Conservation (phyloP, 805 yeast genomes). For the Metschnikowia hibisci region DNA sequence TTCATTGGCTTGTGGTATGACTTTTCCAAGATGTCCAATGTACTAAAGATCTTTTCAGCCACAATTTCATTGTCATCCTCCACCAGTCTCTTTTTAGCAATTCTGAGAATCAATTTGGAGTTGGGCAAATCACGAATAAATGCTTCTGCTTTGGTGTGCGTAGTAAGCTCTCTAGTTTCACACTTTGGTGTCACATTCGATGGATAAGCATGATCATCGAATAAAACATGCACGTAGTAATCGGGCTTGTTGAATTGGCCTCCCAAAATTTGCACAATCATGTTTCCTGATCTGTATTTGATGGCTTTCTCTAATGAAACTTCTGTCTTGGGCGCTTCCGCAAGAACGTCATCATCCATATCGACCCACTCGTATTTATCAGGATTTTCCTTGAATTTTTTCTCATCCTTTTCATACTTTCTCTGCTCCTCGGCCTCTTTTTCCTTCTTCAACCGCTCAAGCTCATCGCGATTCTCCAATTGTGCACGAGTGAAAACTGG, state of each 20-base stretch:
- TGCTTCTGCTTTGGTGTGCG: slow-evolving; percentile 50
- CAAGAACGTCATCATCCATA: slow-evolving; percentile 31
- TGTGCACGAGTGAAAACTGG: slow-evolving; percentile 63
- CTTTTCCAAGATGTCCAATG: slow-evolving; percentile 50
- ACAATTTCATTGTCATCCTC: slow-evolving; percentile 46
- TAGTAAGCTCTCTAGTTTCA: slow-evolving; percentile 40
- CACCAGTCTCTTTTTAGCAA: slow-evolving; percentile 50
- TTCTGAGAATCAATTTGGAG: slow-evolving; percentile 53
- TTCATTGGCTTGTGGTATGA: slow-evolving; percentile 45
- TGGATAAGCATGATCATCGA: slow-evolving; percentile 65
- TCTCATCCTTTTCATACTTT: slow-evolving; percentile 47
- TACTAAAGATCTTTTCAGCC: slow-evolving; percentile 46
- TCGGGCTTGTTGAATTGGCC: slow-evolving; percentile 50
- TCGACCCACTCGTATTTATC: slow-evolving; percentile 63
- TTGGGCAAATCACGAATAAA: slow-evolving; percentile 70
- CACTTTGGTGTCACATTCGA: slow-evolving; percentile 50
- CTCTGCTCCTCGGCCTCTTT: slow-evolving; percentile 31
- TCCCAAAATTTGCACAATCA: slow-evolving; percentile 49
- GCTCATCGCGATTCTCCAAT: slow-evolving; percentile 42
- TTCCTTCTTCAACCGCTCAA: slow-evolving; percentile 35
- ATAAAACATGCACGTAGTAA: slow-evolving; percentile 51
- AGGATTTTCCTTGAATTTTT: slow-evolving; percentile 54
- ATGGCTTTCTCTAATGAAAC: slow-evolving; percentile 51
- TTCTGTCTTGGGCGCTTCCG: slow-evolving; percentile 39
- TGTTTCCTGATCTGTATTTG: slow-evolving; percentile 57